Percentiles rank a stretch among this genome's conserved stretches.
Evolutionary conservation across 106 monocot genomes (phyloP).

Genomic region (Apostasia shenzhenica): DNA sequence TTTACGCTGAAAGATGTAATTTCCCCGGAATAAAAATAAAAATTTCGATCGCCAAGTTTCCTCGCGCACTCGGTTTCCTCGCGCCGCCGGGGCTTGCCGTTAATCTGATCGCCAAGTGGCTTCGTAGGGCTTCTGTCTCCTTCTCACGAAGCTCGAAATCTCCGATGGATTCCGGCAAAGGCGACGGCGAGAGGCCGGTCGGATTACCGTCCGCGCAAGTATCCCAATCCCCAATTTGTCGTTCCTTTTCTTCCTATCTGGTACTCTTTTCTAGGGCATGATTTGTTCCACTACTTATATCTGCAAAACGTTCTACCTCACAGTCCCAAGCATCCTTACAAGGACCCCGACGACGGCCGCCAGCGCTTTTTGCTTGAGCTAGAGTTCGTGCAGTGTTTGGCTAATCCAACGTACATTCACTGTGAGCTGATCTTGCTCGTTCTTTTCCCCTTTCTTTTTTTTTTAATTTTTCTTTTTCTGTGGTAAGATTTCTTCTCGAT

Average conservation of each 20-base stretch:
- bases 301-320: neutral
- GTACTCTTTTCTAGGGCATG: neutral
- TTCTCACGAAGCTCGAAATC: neutral
- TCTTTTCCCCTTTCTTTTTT: neutral
- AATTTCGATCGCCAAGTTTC: neutral
- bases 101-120: no score
- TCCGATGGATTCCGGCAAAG: neutral
- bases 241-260: neutral
- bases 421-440: slow-evolving; percentile 29
- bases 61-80: no score
- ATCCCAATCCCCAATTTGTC: neutral
- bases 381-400: slow-evolving; percentile 93
- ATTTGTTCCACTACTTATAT: neutral
- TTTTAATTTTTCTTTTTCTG: neutral
- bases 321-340: slow-evolving; percentile 50
- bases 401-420: slow-evolving; percentile 94
- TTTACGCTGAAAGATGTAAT: no score
- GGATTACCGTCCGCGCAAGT: slow-evolving; percentile 1
- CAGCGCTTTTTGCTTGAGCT: slow-evolving; percentile 86
- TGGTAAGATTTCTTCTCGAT: neutral
- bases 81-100: neutral
- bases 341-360: slow-evolving; percentile 85
- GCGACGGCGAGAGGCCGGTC: neutral
- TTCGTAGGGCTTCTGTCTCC: neutral
- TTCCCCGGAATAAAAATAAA: no score